phyloP scores from a whole-genome alignment of 768 basidiomycete genomes.

The Antrodiella citrinella region DNA sequence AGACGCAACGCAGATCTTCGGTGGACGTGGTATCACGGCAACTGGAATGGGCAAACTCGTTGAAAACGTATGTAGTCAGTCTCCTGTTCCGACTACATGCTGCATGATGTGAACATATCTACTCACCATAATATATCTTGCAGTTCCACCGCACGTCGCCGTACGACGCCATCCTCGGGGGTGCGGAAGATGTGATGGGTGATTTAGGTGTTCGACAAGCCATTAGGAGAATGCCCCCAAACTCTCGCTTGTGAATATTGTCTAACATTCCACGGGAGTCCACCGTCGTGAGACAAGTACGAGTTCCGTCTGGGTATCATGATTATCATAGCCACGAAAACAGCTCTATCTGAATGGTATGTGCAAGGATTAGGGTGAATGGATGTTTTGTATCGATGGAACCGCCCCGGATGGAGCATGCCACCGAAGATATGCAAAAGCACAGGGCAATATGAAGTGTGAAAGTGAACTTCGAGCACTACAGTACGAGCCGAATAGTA shows the following conservation, averaged over 20 bases:
- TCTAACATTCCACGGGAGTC: no score
- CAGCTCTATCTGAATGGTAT: no score
- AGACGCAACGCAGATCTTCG: constrained; percentile 82
- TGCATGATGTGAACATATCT: not conserved
- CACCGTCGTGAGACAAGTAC: no score
- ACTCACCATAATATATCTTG: not conserved
- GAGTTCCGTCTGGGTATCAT: no score
- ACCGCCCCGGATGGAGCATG: no score
- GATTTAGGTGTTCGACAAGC: constrained; percentile 72
- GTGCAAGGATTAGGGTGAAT: no score
- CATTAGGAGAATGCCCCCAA: constrained; percentile 59
- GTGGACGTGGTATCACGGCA: constrained; percentile 79
- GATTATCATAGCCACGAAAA: no score
- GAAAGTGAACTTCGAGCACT: no score
- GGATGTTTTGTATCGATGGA: no score
- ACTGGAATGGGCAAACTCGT: constrained; percentile 83
- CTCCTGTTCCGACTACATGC: constrained; percentile 4
- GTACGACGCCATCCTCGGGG: constrained; percentile 80
- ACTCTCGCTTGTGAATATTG: constrained; percentile 35
- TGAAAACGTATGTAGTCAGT: constrained; percentile 57
- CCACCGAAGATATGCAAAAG: no score
- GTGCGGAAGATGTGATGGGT: constrained; percentile 67
- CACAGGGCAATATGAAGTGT: no score
- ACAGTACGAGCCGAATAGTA: no score
- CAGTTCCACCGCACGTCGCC: constrained; percentile 79